Evolutionary conservation across 768 basidiomycete species (phyloP).

Genomic region (Rossbeevera mucosa): DNA sequence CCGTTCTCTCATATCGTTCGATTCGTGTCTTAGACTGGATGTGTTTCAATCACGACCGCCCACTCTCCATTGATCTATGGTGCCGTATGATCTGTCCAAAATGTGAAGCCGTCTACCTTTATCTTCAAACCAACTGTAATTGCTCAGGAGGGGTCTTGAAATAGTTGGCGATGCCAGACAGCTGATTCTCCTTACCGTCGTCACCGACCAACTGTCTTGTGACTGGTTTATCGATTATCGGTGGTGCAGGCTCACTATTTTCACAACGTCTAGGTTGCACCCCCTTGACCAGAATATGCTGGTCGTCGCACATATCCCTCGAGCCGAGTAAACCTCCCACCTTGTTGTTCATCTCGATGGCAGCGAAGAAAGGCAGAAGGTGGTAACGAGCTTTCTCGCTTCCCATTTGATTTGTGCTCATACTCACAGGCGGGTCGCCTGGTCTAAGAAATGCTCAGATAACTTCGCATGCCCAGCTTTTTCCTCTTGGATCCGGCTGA

Average conservation of each 20-base stretch:
- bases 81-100: not conserved
- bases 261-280: slow-evolving; percentile 3
- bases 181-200: not conserved
- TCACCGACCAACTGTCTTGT: not conserved
- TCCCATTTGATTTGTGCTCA: not conserved
- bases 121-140: not conserved
- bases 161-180: not conserved
- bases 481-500: not conserved
- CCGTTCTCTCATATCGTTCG: not conserved
- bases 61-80: not conserved
- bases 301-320: too few species aligned
- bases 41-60: slow-evolving; percentile 6
- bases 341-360: slow-evolving; percentile 3
- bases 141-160: not conserved
- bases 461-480: not conserved
- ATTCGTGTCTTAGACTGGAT: slow-evolving; percentile 8
- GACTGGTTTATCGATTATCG: not conserved
- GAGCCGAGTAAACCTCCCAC: slow-evolving; percentile 12
- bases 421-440: not conserved
- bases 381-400: slow-evolving; percentile 6
- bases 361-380: too few species aligned
- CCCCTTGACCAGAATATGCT: too few species aligned
- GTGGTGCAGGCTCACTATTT: not conserved
- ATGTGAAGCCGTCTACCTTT: not conserved
- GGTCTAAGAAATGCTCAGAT: slow-evolving; percentile 5